Percentiles rank a stretch among this genome's conserved stretches.
Evolutionary conservation across 1,284 basidiomycete genomes (phyloP).

Genomic region (Acaromyces ingoldii): DNA sequence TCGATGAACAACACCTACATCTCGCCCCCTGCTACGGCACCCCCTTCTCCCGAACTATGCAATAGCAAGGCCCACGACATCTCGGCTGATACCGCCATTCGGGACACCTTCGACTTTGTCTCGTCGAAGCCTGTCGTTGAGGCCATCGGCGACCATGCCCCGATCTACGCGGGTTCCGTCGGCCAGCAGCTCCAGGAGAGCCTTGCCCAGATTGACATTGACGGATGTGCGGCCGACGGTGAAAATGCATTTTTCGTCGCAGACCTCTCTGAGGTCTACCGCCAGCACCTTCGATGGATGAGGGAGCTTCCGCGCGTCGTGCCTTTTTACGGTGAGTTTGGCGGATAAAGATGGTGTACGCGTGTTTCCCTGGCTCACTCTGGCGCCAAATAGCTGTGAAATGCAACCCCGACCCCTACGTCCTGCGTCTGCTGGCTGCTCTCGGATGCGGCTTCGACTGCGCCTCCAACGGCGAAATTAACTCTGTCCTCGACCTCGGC

Average conservation of each 20-base stretch:
- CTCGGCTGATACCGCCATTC: background rate
- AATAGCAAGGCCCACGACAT: background rate
- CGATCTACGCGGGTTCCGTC: slow-evolving; percentile 38
- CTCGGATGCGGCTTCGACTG: slow-evolving; percentile 94
- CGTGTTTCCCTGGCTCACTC: no score
- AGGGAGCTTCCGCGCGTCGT: slow-evolving; percentile 68
- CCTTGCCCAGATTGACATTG: slow-evolving; percentile 48
- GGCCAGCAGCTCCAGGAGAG: slow-evolving; percentile 33
- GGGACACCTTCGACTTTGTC: background rate
- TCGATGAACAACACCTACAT: background rate
- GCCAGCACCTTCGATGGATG: slow-evolving; percentile 80
- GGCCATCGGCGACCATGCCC: background rate
- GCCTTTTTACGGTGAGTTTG: slow-evolving; percentile 66
- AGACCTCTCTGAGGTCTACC: slow-evolving; percentile 82
- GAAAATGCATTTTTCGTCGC: slow-evolving; percentile 96
- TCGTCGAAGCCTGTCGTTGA: background rate
- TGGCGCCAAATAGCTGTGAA: slow-evolving; percentile 88
- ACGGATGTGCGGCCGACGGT: slow-evolving; percentile 60
- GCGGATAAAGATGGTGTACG: no score
- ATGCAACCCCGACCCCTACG: slow-evolving; percentile 94
- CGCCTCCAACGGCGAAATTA: slow-evolving; percentile 93
- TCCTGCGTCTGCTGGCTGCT: slow-evolving; percentile 81
- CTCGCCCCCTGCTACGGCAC: background rate
- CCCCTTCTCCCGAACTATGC: background rate
- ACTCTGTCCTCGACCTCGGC: slow-evolving; percentile 70